Conservation (phyloP, 2,329 filamentous ascomycete genomes). For the Arachnopeziza araneosa region DNA sequence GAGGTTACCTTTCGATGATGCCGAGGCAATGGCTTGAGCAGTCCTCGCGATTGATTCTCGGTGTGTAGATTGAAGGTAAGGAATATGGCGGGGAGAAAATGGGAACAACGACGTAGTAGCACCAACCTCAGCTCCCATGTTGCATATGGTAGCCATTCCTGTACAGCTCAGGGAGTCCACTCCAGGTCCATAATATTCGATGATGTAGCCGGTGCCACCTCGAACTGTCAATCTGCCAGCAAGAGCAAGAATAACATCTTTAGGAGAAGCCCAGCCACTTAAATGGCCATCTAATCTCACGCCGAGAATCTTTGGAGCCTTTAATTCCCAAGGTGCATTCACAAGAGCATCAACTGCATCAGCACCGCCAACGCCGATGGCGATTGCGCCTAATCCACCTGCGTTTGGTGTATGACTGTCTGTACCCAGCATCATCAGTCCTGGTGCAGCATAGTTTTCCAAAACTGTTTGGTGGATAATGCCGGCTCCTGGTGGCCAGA, state of each 20-base stretch:
- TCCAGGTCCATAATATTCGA: conserved; percentile 90
- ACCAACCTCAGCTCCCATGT: conserved; percentile 87
- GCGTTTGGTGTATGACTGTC: conserved; percentile 97
- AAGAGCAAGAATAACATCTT: conserved; percentile 89
- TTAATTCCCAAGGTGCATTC: conserved; percentile 94
- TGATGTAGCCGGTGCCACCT: conserved; percentile 88
- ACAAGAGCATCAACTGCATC: conserved; percentile 96
- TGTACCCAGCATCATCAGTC: conserved; percentile 97
- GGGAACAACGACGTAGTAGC: conserved; percentile 73
- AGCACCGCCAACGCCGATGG: conserved; percentile 94
- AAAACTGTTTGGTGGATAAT: conserved; percentile 98
- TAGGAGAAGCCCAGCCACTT: conserved; percentile 86
- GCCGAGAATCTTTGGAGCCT: conserved; percentile 85
- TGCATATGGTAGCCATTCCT: conserved; percentile 85
- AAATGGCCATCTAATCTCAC: conserved; percentile 80
- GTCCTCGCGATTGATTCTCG: conserved; percentile 42
- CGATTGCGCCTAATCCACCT: conserved; percentile 88
- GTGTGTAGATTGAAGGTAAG: conserved; percentile 83
- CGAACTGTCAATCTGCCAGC: conserved; percentile 87
- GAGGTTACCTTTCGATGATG: conserved; percentile 47
- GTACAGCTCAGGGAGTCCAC: conserved; percentile 86
- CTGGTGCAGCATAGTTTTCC: conserved; percentile 96
- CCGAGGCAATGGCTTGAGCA: conserved; percentile 27
- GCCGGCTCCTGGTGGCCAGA: conserved; percentile 89
- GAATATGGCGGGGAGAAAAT: conserved; percentile 75